Base-by-base conservation (phyloP, 306 rosid species). In the Cucurbita ficifolia region DNA sequence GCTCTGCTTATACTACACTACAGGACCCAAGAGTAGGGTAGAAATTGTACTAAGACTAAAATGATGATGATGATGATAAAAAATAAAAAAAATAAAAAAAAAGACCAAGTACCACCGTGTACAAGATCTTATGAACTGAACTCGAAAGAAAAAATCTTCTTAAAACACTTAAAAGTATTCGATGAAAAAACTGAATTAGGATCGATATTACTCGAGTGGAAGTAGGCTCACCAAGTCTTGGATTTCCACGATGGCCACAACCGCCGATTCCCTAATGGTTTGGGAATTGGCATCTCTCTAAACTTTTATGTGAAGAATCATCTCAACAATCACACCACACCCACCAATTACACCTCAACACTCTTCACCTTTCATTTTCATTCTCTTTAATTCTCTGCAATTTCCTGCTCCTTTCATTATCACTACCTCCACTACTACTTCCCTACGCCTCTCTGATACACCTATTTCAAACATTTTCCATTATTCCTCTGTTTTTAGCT, bases 281-380 rank as follows among this genome's bases (percentile, higher is more conserved):
- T 45, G 71, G 53, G 18, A 19, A 7, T 22, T 69, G 40, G 38
- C 73, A 43, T 64, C 71, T 39, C 49, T 62, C 7, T 40, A 46
- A 72, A n/a, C 43, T 36, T 72, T 38, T 53, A 0, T 36, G 48
- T 21, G 60, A 51, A 72, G 76, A 51, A 40, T 72, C 76, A 77
- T 85, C 76, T 76, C 90, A 82, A 71, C 79, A 70, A 76, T 42
- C 65, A 35, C 76, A 35, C 76, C 57, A 60, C 62, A 51, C 81
- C 82, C 76, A 81, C 97, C 92, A 89, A 92, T 92, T 91, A 89
- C 83, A 82, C 85, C 89, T 88, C 85, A 80, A 53, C 85, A 77
- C 80, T 76, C 76, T 70, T 64, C 8, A 19, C 33, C 76, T 65
- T 49, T 36, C 42, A 56, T 45, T 38, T 64, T 65, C 61, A 36